Evolutionary conservation across 2,329 filamentous ascomycete genomes (phyloP).

Genomic region (Paraphaeosphaeria sporulosa): DNA sequence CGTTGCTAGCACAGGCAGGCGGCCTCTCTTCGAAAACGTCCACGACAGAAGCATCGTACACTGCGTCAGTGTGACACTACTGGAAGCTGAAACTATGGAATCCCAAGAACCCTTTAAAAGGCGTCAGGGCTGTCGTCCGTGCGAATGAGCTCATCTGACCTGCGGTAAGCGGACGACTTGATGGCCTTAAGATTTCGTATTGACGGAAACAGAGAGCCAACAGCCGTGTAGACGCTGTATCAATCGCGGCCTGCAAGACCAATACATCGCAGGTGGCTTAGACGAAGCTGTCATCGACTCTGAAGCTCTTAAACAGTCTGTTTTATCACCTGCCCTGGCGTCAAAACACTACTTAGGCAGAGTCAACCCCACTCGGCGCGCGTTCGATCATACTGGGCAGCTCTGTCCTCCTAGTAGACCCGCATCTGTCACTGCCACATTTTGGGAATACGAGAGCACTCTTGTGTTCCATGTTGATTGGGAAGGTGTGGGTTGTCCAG

Average conservation of each 20-base stretch:
- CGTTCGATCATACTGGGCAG: conserved; percentile 1
- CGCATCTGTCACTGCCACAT: background rate
- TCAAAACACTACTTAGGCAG: background rate
- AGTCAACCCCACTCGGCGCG: background rate
- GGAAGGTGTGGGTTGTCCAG: conserved; percentile 1
- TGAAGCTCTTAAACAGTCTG: background rate
- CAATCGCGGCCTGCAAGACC: background rate
- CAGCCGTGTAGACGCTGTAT: background rate
- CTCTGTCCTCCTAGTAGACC: background rate
- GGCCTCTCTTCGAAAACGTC: background rate
- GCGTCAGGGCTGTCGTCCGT: background rate
- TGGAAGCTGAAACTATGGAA: background rate
- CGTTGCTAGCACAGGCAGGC: no score
- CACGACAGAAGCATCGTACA: background rate
- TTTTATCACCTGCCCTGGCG: background rate
- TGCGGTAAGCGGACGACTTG: background rate
- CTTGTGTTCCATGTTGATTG: conserved; percentile 1
- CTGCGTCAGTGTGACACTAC: background rate
- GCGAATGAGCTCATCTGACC: background rate
- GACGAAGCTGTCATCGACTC: background rate
- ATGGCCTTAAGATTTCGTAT: background rate
- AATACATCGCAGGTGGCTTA: background rate
- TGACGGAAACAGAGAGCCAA: background rate
- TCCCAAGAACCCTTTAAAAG: background rate
- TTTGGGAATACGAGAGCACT: conserved; percentile 1